These are phyloP conservation scores for Phaeotremella skinneri DNA, from an alignment of 768 basidiomycete species.

Conservation along the genomic window DNA sequence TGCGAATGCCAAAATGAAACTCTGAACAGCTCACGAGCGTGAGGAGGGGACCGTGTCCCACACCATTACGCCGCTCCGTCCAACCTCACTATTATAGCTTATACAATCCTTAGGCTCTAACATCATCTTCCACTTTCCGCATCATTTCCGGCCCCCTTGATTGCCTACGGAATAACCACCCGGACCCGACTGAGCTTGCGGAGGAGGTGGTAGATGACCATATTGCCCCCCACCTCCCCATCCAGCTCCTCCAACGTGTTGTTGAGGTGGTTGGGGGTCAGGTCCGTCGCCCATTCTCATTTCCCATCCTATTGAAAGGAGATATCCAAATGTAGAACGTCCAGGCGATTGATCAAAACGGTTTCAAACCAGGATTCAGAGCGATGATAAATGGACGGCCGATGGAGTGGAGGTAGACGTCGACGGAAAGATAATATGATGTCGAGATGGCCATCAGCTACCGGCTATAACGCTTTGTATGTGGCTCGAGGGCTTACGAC, in stretches of 20 bases:
- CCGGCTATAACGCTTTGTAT: not conserved
- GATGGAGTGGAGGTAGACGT: too few relatives aligned
- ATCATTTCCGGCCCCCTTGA: not conserved
- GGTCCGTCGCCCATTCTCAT: slow-evolving; percentile 43
- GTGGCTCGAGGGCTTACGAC: slow-evolving; percentile 29
- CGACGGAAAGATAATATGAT: too few relatives aligned
- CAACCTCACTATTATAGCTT: too few relatives aligned
- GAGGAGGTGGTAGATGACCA: slow-evolving; percentile 21
- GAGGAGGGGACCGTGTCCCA: too few relatives aligned
- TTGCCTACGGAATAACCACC: not conserved
- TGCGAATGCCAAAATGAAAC: too few relatives aligned
- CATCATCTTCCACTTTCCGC: not conserved
- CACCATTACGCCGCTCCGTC: too few relatives aligned
- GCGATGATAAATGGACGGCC: not conserved
- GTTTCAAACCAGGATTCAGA: not conserved
- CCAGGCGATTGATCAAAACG: not conserved
- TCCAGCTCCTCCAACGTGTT: slow-evolving; percentile 4
- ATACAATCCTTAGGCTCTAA: too few relatives aligned
- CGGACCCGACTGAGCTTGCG: slow-evolving; percentile 6
- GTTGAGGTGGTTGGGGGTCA: slow-evolving; percentile 41
- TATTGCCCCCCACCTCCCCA: slow-evolving; percentile 1
- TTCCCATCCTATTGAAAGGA: slow-evolving; percentile 33
- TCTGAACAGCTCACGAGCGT: too few relatives aligned
- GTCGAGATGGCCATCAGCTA: too few relatives aligned
- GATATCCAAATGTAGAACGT: too few relatives aligned